Conservation (phyloP, 495 filamentous ascomycete genomes). For the Friedmanniomyces endolithicus region DNA sequence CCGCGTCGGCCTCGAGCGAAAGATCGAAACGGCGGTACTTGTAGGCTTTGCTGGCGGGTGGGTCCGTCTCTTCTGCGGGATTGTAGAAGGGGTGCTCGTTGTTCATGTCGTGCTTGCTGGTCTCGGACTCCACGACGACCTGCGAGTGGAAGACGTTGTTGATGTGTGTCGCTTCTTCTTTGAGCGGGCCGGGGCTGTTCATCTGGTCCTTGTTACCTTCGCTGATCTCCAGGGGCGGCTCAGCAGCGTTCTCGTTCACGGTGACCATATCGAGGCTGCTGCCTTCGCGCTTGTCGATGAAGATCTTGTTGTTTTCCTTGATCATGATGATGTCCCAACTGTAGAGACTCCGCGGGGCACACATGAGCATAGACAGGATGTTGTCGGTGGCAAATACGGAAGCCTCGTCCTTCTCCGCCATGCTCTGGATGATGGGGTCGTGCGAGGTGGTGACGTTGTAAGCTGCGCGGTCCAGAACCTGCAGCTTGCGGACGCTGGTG, state of each 20-base stretch:
- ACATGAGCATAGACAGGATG: constrained; percentile 98
- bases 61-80: constrained; percentile 78
- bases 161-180: constrained; percentile 96
- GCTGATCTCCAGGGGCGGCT: constrained; percentile 78
- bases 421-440: constrained; percentile 92
- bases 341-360: constrained; percentile 85
- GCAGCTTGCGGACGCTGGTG: constrained; percentile 71
- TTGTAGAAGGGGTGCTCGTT: constrained; percentile 98
- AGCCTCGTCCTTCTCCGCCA: constrained; percentile 91
- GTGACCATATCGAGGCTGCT: constrained; percentile 91
- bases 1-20: constrained; percentile 77
- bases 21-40: constrained; percentile 96
- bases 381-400: constrained; percentile 95
- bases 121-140: constrained; percentile 70
- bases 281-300: constrained; percentile 93
- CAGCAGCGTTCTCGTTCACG: constrained; percentile 97
- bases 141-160: constrained; percentile 98
- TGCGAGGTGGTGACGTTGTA: constrained; percentile 96
- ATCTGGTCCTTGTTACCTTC: constrained; percentile 90
- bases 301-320: constrained; percentile 86
- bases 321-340: constrained; percentile 94
- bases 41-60: constrained; percentile 89
- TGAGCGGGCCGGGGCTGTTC: constrained; percentile 80
- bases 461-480: constrained; percentile 77
- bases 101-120: constrained; percentile 62